These are phyloP conservation scores for Diaporthe citrichinensis DNA, from an alignment of 2,329 filamentous ascomycete genomes.

Conservation along the genomic window DNA sequence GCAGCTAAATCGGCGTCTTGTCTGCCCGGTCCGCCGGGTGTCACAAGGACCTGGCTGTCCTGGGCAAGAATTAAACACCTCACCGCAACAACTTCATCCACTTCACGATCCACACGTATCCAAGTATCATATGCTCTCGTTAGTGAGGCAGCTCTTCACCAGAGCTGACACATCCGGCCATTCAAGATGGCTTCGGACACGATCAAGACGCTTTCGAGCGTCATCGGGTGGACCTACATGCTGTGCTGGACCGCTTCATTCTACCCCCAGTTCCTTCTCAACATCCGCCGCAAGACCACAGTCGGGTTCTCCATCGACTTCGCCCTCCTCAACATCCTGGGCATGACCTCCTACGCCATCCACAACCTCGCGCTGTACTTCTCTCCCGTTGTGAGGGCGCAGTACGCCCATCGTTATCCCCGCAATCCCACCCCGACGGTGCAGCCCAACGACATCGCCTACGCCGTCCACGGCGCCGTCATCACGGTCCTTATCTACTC, in stretches of 20 bases:
- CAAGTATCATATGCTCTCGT: not conserved
- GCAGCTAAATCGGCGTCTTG: not conserved
- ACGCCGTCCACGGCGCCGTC: slow-evolving; percentile 32
- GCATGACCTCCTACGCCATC: slow-evolving; percentile 28
- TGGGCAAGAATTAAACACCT: not conserved
- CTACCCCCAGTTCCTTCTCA: slow-evolving; percentile 33
- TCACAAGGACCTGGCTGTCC: not conserved
- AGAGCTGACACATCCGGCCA: not conserved
- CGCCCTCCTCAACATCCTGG: slow-evolving; percentile 28
- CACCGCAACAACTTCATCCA: not conserved
- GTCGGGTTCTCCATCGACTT: slow-evolving; percentile 37
- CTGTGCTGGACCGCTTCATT: slow-evolving; percentile 32
- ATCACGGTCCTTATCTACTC: slow-evolving; percentile 36
- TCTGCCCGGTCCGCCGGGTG: slow-evolving; percentile 10
- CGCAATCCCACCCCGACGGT: slow-evolving; percentile 26
- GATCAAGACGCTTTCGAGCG: slow-evolving; percentile 21
- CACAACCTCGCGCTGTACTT: slow-evolving; percentile 24
- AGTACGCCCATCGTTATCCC: slow-evolving; percentile 33
- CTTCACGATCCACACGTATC: not conserved
- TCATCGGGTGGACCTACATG: slow-evolving; percentile 36
- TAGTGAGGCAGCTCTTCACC: not conserved
- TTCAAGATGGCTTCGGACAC: slow-evolving; percentile 16
- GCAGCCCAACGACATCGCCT: slow-evolving; percentile 38
- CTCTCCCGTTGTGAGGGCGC: slow-evolving; percentile 21
- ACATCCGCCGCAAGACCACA: slow-evolving; percentile 30